Evolutionary conservation across 2,329 filamentous ascomycete species (phyloP).

Genomic region (Aspergillus alliaceus): DNA sequence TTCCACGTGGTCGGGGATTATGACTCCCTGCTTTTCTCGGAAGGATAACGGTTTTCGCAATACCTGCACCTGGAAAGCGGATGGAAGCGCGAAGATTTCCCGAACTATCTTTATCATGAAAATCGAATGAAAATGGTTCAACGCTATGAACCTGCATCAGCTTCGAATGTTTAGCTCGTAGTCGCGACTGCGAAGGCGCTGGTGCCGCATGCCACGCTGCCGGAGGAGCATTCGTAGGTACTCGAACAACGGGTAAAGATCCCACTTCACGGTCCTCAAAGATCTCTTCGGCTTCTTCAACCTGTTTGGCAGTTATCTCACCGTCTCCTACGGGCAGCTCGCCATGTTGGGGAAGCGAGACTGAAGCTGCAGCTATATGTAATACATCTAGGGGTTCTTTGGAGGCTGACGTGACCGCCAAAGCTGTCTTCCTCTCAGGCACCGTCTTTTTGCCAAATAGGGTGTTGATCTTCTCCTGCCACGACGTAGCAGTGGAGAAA

Average conservation of each 20-base stretch:
- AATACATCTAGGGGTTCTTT: constrained; percentile 65
- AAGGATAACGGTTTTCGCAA: constrained; percentile 43
- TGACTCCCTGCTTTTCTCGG: constrained; percentile 32
- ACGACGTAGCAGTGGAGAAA: constrained; percentile 52
- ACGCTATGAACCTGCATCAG: constrained; percentile 53
- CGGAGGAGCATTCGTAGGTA: constrained; percentile 64
- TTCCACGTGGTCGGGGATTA: constrained; percentile 26
- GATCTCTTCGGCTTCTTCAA: constrained; percentile 76
- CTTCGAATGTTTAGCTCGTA: constrained; percentile 52
- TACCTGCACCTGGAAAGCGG: constrained; percentile 48
- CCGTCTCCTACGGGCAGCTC: constrained; percentile 43
- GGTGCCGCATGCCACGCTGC: constrained; percentile 62
- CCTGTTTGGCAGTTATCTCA: constrained; percentile 61
- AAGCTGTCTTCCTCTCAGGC: constrained; percentile 51
- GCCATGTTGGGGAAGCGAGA: constrained; percentile 62
- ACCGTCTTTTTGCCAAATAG: constrained; percentile 65
- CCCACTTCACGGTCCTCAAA: constrained; percentile 81
- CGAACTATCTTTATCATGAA: constrained; percentile 39
- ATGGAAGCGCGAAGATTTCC: constrained; percentile 43
- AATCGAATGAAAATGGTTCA: constrained; percentile 45
- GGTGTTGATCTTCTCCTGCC: constrained; percentile 83
- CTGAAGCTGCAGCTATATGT: constrained; percentile 59
- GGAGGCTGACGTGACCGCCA: constrained; percentile 67
- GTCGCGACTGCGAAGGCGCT: constrained; percentile 32
- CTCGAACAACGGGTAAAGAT: constrained; percentile 67